Percentiles rank a stretch among this genome's conserved stretches.
Evolutionary conservation across 768 basidiomycete species (phyloP).

Genomic region (Mycena polygramma): DNA sequence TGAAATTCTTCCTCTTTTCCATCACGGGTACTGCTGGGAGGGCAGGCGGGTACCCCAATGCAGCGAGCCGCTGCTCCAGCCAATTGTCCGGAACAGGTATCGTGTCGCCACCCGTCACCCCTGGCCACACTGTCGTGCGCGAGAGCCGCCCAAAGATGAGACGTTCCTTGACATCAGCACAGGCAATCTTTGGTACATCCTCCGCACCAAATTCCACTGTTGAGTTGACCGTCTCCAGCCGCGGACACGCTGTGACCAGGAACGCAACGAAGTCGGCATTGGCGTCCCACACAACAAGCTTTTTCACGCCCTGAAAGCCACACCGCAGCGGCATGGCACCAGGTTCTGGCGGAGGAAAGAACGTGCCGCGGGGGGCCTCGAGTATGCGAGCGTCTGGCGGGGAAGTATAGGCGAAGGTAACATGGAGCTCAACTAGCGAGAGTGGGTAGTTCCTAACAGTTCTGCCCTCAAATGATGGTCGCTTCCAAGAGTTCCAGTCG

Average conservation of each 20-base stretch:
- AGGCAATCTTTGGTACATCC: background rate
- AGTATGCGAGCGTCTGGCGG: background rate
- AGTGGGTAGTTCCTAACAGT: background rate
- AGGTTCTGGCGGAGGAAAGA: background rate
- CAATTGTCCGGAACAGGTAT: too few species aligned
- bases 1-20: background rate
- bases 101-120: too few species aligned
- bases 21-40: too few species aligned
- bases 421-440: conserved; percentile 10
- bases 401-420: conserved; percentile 11
- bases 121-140: too few species aligned
- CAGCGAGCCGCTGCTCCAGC: too few species aligned
- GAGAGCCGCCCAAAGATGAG: background rate
- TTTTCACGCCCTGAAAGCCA: background rate
- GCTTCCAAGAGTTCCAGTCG: background rate
- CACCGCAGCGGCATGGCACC: background rate
- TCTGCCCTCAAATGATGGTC: too few species aligned
- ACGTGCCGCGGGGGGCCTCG: background rate
- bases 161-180: background rate
- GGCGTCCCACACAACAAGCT: background rate
- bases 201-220: background rate
- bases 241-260: background rate
- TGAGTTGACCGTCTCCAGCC: background rate
- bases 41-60: too few species aligned
- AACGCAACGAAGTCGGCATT: background rate